phyloP scores from a whole-genome alignment of 2,329 filamentous ascomycete species.

The Exophiala sp. region DNA sequence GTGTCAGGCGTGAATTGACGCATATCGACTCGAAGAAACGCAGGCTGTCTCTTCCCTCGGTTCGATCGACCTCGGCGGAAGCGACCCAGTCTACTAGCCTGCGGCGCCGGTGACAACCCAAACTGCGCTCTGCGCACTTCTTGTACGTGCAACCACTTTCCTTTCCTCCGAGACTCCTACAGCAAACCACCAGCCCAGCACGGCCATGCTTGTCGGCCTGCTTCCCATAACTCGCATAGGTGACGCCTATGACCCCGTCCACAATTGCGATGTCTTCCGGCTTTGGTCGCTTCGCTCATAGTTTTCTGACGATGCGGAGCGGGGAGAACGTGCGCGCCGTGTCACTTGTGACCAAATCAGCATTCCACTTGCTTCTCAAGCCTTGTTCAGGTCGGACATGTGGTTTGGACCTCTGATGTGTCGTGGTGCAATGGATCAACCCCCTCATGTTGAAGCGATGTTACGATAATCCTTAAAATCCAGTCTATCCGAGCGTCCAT shows the following conservation, averaged over 20 bases:
- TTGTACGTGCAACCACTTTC: constrained; percentile 24
- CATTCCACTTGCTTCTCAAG: constrained; percentile 12
- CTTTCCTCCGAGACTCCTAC: constrained; percentile 26
- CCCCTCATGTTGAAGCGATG: constrained; percentile 15
- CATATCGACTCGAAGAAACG: constrained; percentile 1
- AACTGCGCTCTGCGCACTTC: constrained; percentile 6
- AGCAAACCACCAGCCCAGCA: constrained; percentile 4
- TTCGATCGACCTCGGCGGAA: not conserved
- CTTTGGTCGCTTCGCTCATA: constrained; percentile 1
- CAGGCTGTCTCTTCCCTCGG: not conserved
- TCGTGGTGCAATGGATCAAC: constrained; percentile 7
- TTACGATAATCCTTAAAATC: constrained; percentile 4
- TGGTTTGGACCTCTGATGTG: constrained; percentile 1
- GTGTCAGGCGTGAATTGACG: constrained; percentile 1
- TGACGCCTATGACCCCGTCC: constrained; percentile 2
- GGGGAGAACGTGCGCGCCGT: constrained; percentile 6
- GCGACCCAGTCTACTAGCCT: not conserved
- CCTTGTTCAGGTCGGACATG: not conserved
- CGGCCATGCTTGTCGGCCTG: not conserved
- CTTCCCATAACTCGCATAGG: not conserved
- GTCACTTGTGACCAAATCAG: constrained; percentile 3
- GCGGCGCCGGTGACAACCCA: not conserved
- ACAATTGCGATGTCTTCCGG: not conserved
- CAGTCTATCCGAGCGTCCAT: constrained; percentile 11
- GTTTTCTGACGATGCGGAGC: constrained; percentile 1